These are phyloP conservation scores for Graphilbum sp. DNA, from an alignment of 2,329 filamentous ascomycete genomes.

Conservation along the genomic window DNA sequence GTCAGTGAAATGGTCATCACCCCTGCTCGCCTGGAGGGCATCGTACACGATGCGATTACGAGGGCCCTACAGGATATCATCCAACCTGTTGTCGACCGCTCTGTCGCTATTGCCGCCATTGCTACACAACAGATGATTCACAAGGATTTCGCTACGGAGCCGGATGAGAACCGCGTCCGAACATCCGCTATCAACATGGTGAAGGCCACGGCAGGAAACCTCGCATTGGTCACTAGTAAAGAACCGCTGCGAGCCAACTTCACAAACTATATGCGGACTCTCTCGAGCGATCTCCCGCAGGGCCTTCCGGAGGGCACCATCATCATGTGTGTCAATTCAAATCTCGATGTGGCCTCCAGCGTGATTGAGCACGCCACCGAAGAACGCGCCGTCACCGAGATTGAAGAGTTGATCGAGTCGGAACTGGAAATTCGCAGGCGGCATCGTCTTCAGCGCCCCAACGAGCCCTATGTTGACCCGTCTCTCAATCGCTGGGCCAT, in stretches of 20 bases:
- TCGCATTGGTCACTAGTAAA: conserved; percentile 95
- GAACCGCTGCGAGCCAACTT: conserved; percentile 93
- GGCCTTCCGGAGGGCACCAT: conserved; percentile 88
- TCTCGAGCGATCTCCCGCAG: conserved; percentile 54
- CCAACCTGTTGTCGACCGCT: conserved; percentile 89
- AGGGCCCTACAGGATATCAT: conserved; percentile 93
- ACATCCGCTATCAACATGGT: conserved; percentile 86
- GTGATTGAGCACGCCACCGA: conserved; percentile 95
- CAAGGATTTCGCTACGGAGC: conserved; percentile 91
- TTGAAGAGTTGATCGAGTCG: conserved; percentile 78
- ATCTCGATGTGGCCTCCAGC: conserved; percentile 80
- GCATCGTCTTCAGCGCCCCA: conserved; percentile 58
- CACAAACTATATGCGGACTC: conserved; percentile 77
- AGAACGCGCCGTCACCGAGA: conserved; percentile 81
- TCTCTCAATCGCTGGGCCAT: conserved; percentile 80
- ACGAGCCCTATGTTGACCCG: conserved; percentile 70
- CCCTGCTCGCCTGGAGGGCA: conserved; percentile 49
- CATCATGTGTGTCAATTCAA: conserved; percentile 97
- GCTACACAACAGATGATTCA: conserved; percentile 89
- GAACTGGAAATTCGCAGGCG: conserved; percentile 64
- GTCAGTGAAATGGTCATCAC: conserved; percentile 66
- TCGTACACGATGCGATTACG: conserved; percentile 73
- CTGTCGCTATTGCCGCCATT: conserved; percentile 93
- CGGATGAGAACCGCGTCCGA: conserved; percentile 73
- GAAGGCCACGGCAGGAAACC: conserved; percentile 80